These are phyloP conservation scores for Alternaria incomplexa DNA, from an alignment of 2,329 filamentous ascomycete species.

Conservation along the genomic window DNA sequence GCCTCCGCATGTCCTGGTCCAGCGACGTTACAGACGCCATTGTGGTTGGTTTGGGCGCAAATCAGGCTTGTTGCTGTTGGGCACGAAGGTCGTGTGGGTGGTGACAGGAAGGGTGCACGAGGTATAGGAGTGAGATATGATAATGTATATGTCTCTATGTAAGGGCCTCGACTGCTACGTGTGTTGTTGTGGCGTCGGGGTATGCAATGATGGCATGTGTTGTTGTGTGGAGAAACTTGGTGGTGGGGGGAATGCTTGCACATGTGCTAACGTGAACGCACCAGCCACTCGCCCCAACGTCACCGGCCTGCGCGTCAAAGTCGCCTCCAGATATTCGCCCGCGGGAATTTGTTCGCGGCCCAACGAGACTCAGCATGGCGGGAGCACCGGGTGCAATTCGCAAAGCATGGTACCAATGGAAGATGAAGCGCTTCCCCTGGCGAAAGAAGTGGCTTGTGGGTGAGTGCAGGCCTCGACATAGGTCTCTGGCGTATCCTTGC, in stretches of 20 bases:
- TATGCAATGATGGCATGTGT: conserved; percentile 8
- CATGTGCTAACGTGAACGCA: conserved; percentile 21
- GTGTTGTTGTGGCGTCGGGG: not conserved
- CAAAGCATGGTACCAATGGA: conserved; percentile 67
- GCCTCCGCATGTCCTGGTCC: conserved; percentile 91
- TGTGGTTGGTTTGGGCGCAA: conserved; percentile 24
- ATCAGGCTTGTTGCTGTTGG: conserved; percentile 14
- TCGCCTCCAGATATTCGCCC: conserved; percentile 6
- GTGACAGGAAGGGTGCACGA: not conserved
- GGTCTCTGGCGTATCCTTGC: conserved; percentile 6
- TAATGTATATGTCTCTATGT: not conserved
- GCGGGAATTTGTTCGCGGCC: conserved; percentile 6
- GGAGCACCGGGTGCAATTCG: conserved; percentile 46
- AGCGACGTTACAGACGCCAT: conserved; percentile 96
- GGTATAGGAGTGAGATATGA: not conserved
- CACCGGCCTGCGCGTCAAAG: conserved; percentile 29
- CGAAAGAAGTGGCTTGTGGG: conserved; percentile 65
- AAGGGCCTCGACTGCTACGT: not conserved
- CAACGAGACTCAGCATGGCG: conserved; percentile 41
- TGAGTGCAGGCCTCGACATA: conserved; percentile 37
- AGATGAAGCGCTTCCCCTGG: conserved; percentile 67
- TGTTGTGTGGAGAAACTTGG: conserved; percentile 5
- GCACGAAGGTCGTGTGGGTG: conserved; percentile 1
- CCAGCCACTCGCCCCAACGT: conserved; percentile 36
- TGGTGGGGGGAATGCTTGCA: conserved; percentile 23